These are phyloP conservation scores for Alternaria brassicae DNA, from an alignment of 2,329 filamentous ascomycete species.

Conservation along the genomic window DNA sequence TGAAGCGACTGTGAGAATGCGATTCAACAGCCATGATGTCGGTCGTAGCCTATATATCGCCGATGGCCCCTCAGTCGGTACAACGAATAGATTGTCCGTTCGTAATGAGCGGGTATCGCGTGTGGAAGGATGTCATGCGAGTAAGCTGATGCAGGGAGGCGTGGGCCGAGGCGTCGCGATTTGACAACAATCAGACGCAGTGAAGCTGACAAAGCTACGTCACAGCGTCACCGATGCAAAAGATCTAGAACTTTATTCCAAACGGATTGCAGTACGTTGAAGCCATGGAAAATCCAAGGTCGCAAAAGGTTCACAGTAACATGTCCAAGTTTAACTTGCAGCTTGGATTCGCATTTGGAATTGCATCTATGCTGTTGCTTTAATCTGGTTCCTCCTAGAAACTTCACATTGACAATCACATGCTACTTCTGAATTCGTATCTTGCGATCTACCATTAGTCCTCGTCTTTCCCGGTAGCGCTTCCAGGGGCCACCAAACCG, in stretches of 20 bases:
- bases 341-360: background rate
- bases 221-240: constrained; percentile 12
- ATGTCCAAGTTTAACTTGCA: background rate
- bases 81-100: background rate
- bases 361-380: constrained; percentile 9
- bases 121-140: constrained; percentile 16
- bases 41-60: constrained; percentile 8
- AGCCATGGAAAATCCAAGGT: background rate
- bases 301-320: background rate
- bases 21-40: background rate
- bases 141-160: constrained; percentile 12
- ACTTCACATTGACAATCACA: background rate
- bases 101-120: background rate
- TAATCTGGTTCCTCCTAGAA: background rate
- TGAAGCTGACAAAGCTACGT: constrained; percentile 15
- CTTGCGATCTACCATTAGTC: constrained; percentile 3
- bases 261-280: background rate
- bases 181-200: constrained; percentile 5
- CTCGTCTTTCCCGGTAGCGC: background rate
- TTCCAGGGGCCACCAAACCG: background rate
- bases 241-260: constrained; percentile 21
- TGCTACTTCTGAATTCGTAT: constrained; percentile 1
- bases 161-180: constrained; percentile 17
- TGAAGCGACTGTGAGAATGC: constrained; percentile 4
- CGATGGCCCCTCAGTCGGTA: constrained; percentile 18